Conservation (phyloP, 2,329 filamentous ascomycete genomes). For the Phaeosphaeriaceae sp. region DNA sequence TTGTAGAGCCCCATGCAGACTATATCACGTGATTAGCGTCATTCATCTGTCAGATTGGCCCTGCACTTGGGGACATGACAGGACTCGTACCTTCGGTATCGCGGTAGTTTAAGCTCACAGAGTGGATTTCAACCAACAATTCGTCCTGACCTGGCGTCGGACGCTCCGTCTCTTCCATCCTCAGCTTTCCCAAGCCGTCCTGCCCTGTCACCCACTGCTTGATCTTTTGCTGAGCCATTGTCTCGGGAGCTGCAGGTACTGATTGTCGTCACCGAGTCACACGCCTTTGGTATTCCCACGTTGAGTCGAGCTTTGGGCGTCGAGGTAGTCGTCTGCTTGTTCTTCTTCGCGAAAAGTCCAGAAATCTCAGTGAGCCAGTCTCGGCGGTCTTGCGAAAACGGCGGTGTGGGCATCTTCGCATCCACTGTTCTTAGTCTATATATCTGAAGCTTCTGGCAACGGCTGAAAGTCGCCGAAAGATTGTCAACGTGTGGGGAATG, state of each 20-base stretch:
- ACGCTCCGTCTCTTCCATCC: constrained; percentile 41
- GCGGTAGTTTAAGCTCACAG: constrained; percentile 63
- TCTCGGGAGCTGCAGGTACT: constrained; percentile 19
- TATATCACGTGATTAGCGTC: constrained; percentile 35
- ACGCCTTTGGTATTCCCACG: constrained; percentile 8
- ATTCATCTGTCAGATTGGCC: neutral
- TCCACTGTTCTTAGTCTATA: constrained; percentile 4
- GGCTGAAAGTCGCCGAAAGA: constrained; percentile 17
- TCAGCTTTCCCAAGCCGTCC: constrained; percentile 53
- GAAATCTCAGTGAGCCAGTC: constrained; percentile 45
- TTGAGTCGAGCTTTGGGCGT: constrained; percentile 11
- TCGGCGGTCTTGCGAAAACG: constrained; percentile 44
- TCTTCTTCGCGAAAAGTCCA: constrained; percentile 31
- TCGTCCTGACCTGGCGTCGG: constrained; percentile 49
- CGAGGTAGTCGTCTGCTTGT: constrained; percentile 14
- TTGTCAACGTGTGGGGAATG: constrained; percentile 14
- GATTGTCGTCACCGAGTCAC: constrained; percentile 10
- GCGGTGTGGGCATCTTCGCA: constrained; percentile 42
- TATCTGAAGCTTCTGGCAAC: constrained; percentile 7
- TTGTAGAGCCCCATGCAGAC: constrained; percentile 71
- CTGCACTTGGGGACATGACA: neutral
- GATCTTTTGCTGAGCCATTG: constrained; percentile 37
- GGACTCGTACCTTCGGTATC: constrained; percentile 56
- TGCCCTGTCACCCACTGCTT: constrained; percentile 54
- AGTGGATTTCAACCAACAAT: constrained; percentile 59